phyloP scores from a whole-genome alignment of 148 eudicot genomes.

The Amaranthus palmeri region DNA sequence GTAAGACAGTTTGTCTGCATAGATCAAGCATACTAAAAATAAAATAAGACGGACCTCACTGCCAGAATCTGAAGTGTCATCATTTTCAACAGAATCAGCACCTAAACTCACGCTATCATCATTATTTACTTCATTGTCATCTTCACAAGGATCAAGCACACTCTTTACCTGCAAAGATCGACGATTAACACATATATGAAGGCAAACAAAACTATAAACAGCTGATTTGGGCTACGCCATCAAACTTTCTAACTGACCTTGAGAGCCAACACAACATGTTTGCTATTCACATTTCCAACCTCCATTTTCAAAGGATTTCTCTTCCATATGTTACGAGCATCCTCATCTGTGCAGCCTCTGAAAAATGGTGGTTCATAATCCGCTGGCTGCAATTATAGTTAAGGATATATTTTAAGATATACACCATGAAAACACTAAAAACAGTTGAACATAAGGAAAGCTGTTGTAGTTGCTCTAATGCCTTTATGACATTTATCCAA shows the following conservation, averaged over 20 bases:
- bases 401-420: neutral
- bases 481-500: neutral
- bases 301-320: constrained; percentile 81
- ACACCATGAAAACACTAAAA: neutral
- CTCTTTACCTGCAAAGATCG: constrained; percentile 75
- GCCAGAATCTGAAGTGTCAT: constrained; percentile 58
- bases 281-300: constrained; percentile 90
- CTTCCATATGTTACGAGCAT: constrained; percentile 63
- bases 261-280: constrained; percentile 74
- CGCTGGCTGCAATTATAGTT: constrained; percentile 51
- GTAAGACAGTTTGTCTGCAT: neutral
- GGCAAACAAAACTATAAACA: neutral
- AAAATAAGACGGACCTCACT: constrained; percentile 45
- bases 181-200: neutral
- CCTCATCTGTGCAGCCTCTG: constrained; percentile 78
- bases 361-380: constrained; percentile 98
- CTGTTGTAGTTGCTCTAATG: neutral
- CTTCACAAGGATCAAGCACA: constrained; percentile 94
- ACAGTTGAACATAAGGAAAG: neutral
- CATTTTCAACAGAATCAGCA: constrained; percentile 62
- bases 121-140: constrained; percentile 61
- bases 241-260: constrained; percentile 42
- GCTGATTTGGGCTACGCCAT: neutral
- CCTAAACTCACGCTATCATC: constrained; percentile 77
- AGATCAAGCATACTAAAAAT: neutral